Conservation (phyloP, 257 asterid genomes). For the Cordia subcordata region DNA sequence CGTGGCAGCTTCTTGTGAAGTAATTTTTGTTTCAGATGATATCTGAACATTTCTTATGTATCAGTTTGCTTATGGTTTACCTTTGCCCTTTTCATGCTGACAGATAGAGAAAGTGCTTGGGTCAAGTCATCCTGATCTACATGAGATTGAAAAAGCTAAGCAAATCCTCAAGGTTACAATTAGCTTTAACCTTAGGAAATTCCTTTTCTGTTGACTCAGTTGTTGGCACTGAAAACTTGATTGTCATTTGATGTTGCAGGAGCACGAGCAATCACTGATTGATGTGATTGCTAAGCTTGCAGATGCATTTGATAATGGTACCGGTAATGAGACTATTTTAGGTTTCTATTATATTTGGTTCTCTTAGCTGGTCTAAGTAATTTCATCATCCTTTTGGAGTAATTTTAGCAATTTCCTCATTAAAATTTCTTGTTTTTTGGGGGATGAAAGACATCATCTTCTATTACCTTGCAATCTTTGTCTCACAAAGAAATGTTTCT, state of each 20-base stretch:
- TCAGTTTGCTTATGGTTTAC: slow-evolving; percentile 7
- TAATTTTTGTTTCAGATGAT: not conserved
- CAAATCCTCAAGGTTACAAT: slow-evolving; percentile 74
- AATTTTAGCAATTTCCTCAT: not conserved
- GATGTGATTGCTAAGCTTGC: slow-evolving; percentile 83
- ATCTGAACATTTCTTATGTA: not conserved
- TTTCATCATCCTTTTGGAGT: too few relatives aligned
- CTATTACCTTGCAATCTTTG: too few relatives aligned
- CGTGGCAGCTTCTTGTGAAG: not conserved
- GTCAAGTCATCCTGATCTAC: slow-evolving; percentile 72
- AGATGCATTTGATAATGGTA: slow-evolving; percentile 54
- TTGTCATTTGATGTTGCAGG: slow-evolving; percentile 53
- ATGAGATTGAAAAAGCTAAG: slow-evolving; percentile 83
- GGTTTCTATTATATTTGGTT: not conserved
- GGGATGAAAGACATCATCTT: not conserved
- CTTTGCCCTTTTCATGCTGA: slow-evolving; percentile 8
- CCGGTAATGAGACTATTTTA: slow-evolving; percentile 43
- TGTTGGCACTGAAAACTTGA: slow-evolving; percentile 9
- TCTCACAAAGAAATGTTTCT: not conserved
- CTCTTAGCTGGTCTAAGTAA: too few relatives aligned
- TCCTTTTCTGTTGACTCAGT: slow-evolving; percentile 6
- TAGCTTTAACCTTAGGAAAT: not conserved
- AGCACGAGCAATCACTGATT: slow-evolving; percentile 76
- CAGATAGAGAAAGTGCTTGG: slow-evolving; percentile 91
- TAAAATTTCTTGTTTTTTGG: not conserved